Base-by-base conservation (phyloP, 2,329 filamentous ascomycete genomes). In the Scedosporium aurantiacum region DNA sequence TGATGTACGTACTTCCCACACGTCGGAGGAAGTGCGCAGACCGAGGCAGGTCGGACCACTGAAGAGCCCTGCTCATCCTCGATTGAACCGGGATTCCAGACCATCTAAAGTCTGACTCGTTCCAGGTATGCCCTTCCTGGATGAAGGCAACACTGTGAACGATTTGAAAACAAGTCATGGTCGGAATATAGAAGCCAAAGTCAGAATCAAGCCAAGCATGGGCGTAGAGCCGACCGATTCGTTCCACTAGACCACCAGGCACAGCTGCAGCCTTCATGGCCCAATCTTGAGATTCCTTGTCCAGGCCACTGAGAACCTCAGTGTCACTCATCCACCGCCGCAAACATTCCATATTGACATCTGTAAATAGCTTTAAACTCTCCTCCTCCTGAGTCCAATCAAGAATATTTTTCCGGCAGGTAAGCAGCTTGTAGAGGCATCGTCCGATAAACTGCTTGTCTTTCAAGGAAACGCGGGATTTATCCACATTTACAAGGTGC, bases 341-440 rank as follows among this genome's bases (percentile, higher is more conserved):
- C 0, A 77, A 68, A 8, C 68, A 72, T 16, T 65, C 63, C 60
- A 77, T 75, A 60, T 75, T 77, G 10, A 64, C 57, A 54, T 77
- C 73, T 4, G 70, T 75, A 37, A 77, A 69, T 1, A 77, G 72
- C 3, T 76, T 74, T 2, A 77, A 65, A n/a, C 74, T 74, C 56
- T 77, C 74, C 54, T 76, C 70, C 21, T 74, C 74, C 64, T 74
- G 71, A 1, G 72, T 76, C 75, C 75, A 77, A 25, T 73, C 71
- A 1, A 73, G 68, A 6, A 77, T 70, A 32, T 72, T 70, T 32
- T 64, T 63, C 27, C 72, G 70, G 21, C 75, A 69, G 0, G 71
- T 75, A 7, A 77, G 69, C 72, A 77, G 75, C 47, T 65, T 68
- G 60, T 71, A 69, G 1, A 77, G 67, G 3, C 66, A 67, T 25